Base-by-base conservation (phyloP, 352 stramenopile species). In the Elongisporangium senticosum region DNA sequence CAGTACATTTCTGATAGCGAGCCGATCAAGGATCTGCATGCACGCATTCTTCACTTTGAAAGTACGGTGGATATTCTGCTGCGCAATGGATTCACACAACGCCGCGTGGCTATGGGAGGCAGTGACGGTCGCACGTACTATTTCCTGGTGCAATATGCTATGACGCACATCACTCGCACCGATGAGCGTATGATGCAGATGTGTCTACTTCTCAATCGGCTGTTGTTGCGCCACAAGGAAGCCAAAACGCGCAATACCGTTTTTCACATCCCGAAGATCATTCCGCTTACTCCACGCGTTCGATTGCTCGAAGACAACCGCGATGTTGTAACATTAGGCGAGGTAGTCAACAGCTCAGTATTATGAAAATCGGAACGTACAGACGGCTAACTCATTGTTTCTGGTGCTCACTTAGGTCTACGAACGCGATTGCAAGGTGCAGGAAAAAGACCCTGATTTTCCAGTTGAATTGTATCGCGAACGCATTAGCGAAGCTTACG, bases 171-270 rank as follows among this genome's bases (percentile, higher is more conserved):
- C 53, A 98, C 91, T 20, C 87, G 89, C 43, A 96, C 87, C n/a
- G 90, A 98, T 69, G 90, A 97, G 68, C 83, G 91, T n/a, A 94
- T 97, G 75, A 93, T 94, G 73, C 91, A 98, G 58, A 92, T 97
- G 85, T 95, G 97, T 66, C 61, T 94, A 52, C 68, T 98, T 62
- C 66, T 97, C 37, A 96, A 96, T 61, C 79, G 87, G 15, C 59
- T 97, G 48, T 59, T 97, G 7, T 59, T 87, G 37, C 83, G 84
- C 10, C 83, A 97, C 71, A 92, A 95, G 60, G 82, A 96, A 63
- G 94, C 90, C 11, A 84, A 89, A 52, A 86, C 90, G 28, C 83
- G 88, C 47, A 91, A 96, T 63, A 78, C 93, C 4, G 73, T 89
- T n/a, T 95, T 97, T 55, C 83, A 95, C 53, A 74, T 97, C 1